Percentiles rank a stretch among this genome's conserved stretches.
Conservation (phyloP, 2,329 filamentous ascomycete species). For the Cadophora sp. region DNA sequence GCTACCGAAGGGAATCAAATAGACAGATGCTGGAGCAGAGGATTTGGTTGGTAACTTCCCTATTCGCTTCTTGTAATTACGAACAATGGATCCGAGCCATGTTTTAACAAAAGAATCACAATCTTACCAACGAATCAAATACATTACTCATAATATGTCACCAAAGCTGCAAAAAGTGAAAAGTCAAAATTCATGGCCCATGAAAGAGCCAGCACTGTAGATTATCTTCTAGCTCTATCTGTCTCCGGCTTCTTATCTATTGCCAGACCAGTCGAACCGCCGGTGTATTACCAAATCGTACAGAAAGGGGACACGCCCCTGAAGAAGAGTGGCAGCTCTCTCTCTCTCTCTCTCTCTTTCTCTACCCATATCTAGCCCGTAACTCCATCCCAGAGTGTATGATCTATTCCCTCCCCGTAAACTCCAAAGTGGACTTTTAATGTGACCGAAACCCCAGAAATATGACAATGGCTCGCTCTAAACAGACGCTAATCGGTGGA, state of each 20-base stretch:
- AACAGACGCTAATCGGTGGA: slow-evolving; percentile 21
- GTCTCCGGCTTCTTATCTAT: background rate
- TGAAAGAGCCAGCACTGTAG: background rate
- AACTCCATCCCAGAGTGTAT: slow-evolving; percentile 16
- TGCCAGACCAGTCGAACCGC: background rate
- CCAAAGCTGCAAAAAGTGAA: background rate
- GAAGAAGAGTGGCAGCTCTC: background rate
- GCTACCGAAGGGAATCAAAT: no score
- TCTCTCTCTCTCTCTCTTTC: background rate
- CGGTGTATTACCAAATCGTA: background rate
- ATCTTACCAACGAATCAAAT: no score
- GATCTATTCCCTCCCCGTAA: background rate
- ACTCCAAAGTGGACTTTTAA: slow-evolving; percentile 21
- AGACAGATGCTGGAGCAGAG: no score
- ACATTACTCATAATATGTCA: background rate
- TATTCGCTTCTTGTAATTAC: no score
- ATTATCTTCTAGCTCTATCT: background rate
- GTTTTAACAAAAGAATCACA: no score
- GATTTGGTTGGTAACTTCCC: no score
- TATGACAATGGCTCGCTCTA: slow-evolving; percentile 16
- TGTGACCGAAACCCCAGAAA: slow-evolving; percentile 6
- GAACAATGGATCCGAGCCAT: no score
- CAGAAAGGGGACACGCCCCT: background rate
- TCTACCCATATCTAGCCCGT: background rate
- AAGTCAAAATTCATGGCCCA: background rate